These are phyloP conservation scores for Hortiboletus flavorubellus DNA, from an alignment of 768 basidiomycete genomes.

Conservation along the genomic window DNA sequence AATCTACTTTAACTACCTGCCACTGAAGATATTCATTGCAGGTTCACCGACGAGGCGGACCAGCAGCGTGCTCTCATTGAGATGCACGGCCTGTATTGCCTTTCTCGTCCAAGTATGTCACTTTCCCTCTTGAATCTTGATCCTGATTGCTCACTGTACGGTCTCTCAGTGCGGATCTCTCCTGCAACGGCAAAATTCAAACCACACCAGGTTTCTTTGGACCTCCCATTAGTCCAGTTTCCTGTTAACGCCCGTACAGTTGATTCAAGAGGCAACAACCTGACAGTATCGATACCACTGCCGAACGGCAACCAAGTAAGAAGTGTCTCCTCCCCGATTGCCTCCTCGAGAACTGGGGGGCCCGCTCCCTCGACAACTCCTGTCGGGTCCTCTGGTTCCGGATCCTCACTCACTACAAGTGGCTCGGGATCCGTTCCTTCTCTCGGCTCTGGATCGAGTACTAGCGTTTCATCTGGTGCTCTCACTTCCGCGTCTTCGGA, in stretches of 20 bases:
- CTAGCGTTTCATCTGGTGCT: conserved; percentile 49
- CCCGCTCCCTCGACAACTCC: conserved; percentile 26
- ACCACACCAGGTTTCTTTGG: conserved; percentile 45
- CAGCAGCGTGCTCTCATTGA: conserved; percentile 87
- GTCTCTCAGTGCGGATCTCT: conserved; percentile 76
- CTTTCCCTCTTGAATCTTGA: background rate
- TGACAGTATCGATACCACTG: conserved; percentile 50
- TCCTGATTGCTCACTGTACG: conserved; percentile 27
- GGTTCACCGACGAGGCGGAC: conserved; percentile 86
- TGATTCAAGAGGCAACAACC: conserved; percentile 36
- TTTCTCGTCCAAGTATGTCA: conserved; percentile 79
- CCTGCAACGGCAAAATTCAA: conserved; percentile 89
- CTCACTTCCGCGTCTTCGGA: conserved; percentile 49
- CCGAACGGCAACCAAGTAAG: conserved; percentile 46
- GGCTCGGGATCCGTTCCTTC: conserved; percentile 51
- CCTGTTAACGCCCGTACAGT: conserved; percentile 25
- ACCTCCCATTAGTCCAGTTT: conserved; percentile 47
- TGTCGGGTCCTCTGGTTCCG: conserved; percentile 43
- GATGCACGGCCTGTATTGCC: conserved; percentile 89
- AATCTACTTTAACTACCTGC: conserved; percentile 2
- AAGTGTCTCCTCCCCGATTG: conserved; percentile 72
- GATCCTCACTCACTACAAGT: conserved; percentile 42
- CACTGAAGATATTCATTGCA: conserved; percentile 28
- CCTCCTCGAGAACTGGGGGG: conserved; percentile 29
- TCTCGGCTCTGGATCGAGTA: conserved; percentile 44